Percentiles rank a stretch among this genome's conserved stretches.
phyloP scores from a whole-genome alignment of 306 rosid species.

The Sicyos baderoa region DNA sequence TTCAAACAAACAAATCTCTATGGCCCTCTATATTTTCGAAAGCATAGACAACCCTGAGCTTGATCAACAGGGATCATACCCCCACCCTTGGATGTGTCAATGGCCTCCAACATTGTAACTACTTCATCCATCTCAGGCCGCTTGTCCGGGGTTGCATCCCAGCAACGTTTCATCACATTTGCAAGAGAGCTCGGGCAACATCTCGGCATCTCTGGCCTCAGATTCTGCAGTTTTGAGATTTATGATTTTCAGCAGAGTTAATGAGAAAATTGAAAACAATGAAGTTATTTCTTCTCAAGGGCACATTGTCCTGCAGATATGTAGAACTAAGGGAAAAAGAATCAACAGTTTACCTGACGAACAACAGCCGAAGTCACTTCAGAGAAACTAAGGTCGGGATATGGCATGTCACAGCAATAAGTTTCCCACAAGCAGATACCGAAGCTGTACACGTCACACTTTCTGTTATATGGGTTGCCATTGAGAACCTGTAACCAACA shows the following conservation, averaged over 20 bases:
- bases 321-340: not conserved
- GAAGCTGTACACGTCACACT: conserved; percentile 93
- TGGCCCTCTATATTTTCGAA: conserved; percentile 76
- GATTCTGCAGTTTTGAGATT: conserved; percentile 48
- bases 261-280: not conserved
- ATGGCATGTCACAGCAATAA: conserved; percentile 99
- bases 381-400: conserved; percentile 92
- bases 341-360: conserved; percentile 58
- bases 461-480: conserved; percentile 94
- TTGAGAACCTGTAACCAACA: conserved; percentile 65
- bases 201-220: conserved; percentile 94
- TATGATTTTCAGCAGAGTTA: conserved; percentile 7
- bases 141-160: conserved; percentile 90
- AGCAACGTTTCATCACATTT: conserved; percentile 91
- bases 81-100: conserved; percentile 92
- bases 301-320: not conserved
- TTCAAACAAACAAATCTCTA: conserved; percentile 30
- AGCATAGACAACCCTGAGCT: conserved; percentile 79
- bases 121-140: conserved; percentile 97
- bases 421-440: conserved; percentile 95
- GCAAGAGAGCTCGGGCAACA: conserved; percentile 90
- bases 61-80: conserved; percentile 96
- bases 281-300: not conserved
- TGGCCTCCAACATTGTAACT: conserved; percentile 82
- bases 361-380: conserved; percentile 95